Evolutionary conservation across 2,329 filamentous ascomycete species (phyloP).

Genomic region (Beauveria pseudobassiana): DNA sequence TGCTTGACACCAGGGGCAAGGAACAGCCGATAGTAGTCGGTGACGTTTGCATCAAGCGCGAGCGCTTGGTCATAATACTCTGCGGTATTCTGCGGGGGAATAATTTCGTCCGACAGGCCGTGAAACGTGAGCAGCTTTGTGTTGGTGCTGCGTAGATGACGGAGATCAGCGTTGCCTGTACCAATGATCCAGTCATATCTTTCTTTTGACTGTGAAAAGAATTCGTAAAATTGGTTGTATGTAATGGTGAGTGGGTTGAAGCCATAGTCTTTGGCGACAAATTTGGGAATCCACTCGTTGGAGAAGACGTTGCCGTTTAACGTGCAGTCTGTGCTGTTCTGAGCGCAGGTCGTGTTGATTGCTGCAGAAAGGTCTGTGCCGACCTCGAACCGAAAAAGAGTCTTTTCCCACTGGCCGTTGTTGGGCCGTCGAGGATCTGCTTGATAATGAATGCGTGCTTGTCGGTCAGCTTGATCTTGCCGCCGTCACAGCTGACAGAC

Average conservation of each 20-base stretch:
- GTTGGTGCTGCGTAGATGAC: background rate
- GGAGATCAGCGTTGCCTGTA: background rate
- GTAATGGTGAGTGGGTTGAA: background rate
- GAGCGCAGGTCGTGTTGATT: background rate
- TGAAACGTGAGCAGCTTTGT: background rate
- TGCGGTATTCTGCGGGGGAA: background rate
- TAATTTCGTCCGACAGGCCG: background rate
- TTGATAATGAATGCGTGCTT: background rate
- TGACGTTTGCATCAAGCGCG: background rate
- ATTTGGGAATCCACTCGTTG: constrained; percentile 1
- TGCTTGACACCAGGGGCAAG: background rate
- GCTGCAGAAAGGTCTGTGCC: background rate
- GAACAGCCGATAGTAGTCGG: background rate
- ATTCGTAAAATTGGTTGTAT: background rate
- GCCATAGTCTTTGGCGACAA: background rate
- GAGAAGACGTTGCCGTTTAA: background rate
- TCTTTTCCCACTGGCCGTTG: background rate
- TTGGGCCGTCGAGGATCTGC: background rate
- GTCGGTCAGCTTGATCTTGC: background rate
- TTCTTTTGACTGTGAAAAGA: background rate
- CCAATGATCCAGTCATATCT: background rate
- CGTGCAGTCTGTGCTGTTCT: background rate
- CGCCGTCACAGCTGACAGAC: constrained; percentile 11
- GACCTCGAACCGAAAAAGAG: background rate
- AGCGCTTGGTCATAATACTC: background rate